Base-by-base conservation (phyloP, 495 filamentous ascomycete genomes). In the Lepidopterella palustris region DNA sequence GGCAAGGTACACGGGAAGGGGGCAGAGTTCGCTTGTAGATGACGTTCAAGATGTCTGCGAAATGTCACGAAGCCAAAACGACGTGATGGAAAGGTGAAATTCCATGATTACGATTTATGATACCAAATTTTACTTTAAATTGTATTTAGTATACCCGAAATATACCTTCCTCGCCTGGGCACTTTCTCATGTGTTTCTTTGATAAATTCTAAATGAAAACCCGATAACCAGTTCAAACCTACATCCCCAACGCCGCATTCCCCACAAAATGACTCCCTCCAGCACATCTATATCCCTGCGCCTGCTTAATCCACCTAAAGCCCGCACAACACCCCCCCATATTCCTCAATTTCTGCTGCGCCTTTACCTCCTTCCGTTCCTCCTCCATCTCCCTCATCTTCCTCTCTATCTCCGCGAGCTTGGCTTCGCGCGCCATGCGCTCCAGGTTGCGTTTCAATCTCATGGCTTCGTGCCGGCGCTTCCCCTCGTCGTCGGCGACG, bases 191-290 rank as follows among this genome's bases (percentile, higher is more conserved):
- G n/a, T n/a, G n/a, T n/a, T n/a, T n/a, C n/a, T n/a, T n/a, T n/a
- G n/a, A n/a, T n/a, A n/a, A n/a, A n/a, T n/a, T n/a, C n/a, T n/a
- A n/a, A n/a, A n/a, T n/a, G n/a, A n/a, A n/a, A n/a, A n/a, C n/a
- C n/a, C n/a, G n/a, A n/a, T n/a, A n/a, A n/a, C n/a, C n/a, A n/a
- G n/a, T n/a, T n/a, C n/a, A n/a, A n/a, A n/a, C 23, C 28, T 47
- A 57, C 47, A 50, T 32, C 9, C 39, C 49, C 10, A 59, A 35
- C 8, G 47, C 4, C 10, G 49, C 48, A 62, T 76, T 69, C 48
- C 70, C 76, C 61, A 79, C 67, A 60, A 80, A 71, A 61, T 79
- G 70, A 48, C 73, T 76, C 62, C 70, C 79, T 67, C 75, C 80
- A 70, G 79, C 80, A 82, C 69, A 84, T 69, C 77, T 72, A 67